Evolutionary conservation across 257 asterid species (phyloP).

Genomic region (Solanum arcanum): DNA sequence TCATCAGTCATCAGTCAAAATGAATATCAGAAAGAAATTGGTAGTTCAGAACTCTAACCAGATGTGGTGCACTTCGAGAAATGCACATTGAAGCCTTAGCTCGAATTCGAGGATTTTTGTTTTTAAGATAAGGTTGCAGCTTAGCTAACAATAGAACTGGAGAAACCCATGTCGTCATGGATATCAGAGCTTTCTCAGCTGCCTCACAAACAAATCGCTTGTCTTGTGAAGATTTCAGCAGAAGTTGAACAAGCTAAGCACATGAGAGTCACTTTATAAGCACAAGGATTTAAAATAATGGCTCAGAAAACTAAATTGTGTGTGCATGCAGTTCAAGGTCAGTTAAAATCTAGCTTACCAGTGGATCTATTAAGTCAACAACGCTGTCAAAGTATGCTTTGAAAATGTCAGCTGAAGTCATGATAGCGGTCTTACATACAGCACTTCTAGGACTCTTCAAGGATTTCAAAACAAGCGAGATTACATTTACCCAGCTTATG

Average conservation of each 20-base stretch:
- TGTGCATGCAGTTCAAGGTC: neutral
- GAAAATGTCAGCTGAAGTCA: conserved; percentile 74
- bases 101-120: conserved; percentile 78
- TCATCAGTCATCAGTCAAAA: neutral
- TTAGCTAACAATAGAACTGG: conserved; percentile 67
- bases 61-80: conserved; percentile 44
- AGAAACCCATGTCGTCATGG: conserved; percentile 65
- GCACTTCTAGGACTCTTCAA: conserved; percentile 84
- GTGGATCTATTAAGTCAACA: conserved; percentile 59
- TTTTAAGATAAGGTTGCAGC: conserved; percentile 59
- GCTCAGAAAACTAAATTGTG: neutral
- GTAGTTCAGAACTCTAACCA: conserved; percentile 35
- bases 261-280: neutral
- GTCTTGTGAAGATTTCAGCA: conserved; percentile 88
- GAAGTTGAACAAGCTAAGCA: conserved; percentile 65
- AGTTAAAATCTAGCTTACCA: conserved; percentile 30
- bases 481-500: conserved; percentile 41
- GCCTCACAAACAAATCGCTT: conserved; percentile 84
- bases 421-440: conserved; percentile 78
- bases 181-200: conserved; percentile 58
- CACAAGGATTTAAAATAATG: neutral
- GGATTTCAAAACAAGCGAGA: conserved; percentile 56
- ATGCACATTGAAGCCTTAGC: conserved; percentile 76
- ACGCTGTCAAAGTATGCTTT: conserved; percentile 54
- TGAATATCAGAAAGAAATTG: neutral